phyloP scores from a whole-genome alignment of 148 eudicot genomes.

The Arbutus unedo region DNA sequence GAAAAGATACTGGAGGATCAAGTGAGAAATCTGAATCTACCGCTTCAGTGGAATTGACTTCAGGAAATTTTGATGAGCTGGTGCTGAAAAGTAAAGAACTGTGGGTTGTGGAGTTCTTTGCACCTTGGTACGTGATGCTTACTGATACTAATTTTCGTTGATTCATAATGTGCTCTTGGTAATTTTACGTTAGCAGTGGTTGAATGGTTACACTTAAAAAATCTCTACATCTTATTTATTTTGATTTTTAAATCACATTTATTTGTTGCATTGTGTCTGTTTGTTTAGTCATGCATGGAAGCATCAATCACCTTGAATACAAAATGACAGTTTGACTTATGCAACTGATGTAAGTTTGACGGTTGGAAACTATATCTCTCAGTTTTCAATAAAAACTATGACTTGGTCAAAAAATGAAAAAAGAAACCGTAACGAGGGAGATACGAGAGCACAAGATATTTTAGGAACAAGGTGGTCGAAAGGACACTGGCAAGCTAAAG shows the following conservation, averaged over 20 bases:
- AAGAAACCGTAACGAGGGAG: not conserved
- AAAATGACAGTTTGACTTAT: too few species aligned
- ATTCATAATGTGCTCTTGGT: not conserved
- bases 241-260: not conserved
- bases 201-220: not conserved
- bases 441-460: not conserved
- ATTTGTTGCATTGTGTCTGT: not conserved
- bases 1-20: conserved; percentile 73
- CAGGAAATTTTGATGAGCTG: conserved; percentile 79
- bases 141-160: not conserved
- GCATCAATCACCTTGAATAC: conserved; percentile 3
- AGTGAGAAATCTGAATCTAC: conserved; percentile 80
- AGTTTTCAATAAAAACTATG: not conserved
- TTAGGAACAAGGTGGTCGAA: not conserved
- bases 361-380: not conserved
- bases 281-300: not conserved
- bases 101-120: conserved; percentile 97
- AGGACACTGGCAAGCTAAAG: not conserved
- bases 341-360: conserved; percentile 1
- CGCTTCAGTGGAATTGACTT: conserved; percentile 80
- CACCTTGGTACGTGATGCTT: conserved; percentile 80
- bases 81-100: conserved; percentile 88
- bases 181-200: not conserved
- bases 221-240: not conserved
- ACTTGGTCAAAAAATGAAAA: too few species aligned